These are phyloP conservation scores for Sarcomyxa edulis DNA, from an alignment of 768 basidiomycete species.

Conservation along the genomic window DNA sequence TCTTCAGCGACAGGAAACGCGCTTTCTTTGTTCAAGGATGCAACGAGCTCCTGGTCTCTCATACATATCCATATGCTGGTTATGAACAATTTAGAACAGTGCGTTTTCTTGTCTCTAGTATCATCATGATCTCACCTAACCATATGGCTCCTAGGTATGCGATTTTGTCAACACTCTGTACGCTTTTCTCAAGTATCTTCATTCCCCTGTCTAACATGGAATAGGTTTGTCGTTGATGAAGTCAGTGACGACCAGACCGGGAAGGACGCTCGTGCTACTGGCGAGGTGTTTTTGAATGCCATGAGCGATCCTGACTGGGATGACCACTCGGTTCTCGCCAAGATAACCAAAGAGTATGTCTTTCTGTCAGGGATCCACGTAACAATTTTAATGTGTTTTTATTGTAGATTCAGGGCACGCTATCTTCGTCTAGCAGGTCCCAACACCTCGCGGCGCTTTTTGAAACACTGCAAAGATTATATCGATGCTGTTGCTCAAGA, in stretches of 20 bases:
- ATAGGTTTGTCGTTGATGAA: constrained; percentile 63
- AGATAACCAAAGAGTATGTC: constrained; percentile 58
- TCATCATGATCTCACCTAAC: too few relatives aligned
- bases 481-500: constrained; percentile 54
- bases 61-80: constrained; percentile 54
- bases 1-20: constrained; percentile 55
- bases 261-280: constrained; percentile 47
- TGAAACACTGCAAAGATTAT: constrained; percentile 48
- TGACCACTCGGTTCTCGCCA: constrained; percentile 50
- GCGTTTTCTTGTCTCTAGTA: too few relatives aligned
- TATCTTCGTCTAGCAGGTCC: constrained; percentile 40
- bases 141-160: too few relatives aligned
- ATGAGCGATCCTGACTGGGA: constrained; percentile 48
- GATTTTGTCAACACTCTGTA: constrained; percentile 44
- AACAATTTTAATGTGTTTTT: constrained; percentile 4
- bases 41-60: constrained; percentile 58
- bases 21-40: constrained; percentile 59
- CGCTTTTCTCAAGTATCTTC: constrained; percentile 1
- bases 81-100: constrained; percentile 53
- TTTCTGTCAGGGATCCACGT: not conserved
- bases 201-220: constrained; percentile 3
- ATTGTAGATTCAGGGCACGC: constrained; percentile 46
- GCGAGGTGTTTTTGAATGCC: constrained; percentile 45
- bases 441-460: constrained; percentile 43
- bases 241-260: constrained; percentile 63